Conservation (phyloP, 805 yeast species). For the Kregervanrija delftensis region DNA sequence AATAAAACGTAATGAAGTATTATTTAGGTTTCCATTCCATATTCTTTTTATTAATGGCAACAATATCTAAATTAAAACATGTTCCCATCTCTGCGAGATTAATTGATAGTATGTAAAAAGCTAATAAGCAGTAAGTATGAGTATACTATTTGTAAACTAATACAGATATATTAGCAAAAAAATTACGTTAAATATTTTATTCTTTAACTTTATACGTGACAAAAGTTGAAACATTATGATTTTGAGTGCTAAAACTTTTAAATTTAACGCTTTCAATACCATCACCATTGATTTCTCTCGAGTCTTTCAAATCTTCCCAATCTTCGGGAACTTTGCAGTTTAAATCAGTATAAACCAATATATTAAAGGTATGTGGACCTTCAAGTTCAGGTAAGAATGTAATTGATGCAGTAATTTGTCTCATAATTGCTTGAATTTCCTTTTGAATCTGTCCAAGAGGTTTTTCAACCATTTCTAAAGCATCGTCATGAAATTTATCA, state of each 20-base stretch:
- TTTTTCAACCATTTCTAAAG: conserved; percentile 22
- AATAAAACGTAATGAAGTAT: too few species aligned
- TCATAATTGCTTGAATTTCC: conserved; percentile 78
- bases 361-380: conserved; percentile 67
- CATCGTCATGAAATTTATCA: conserved; percentile 6
- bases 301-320: conserved; percentile 68
- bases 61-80: too few species aligned
- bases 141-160: too few species aligned
- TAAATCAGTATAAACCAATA: conserved; percentile 74
- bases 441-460: conserved; percentile 45
- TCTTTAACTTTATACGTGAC: conserved; percentile 48
- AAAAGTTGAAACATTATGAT: conserved; percentile 64
- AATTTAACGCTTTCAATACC: conserved; percentile 63
- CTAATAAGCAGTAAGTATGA: too few species aligned
- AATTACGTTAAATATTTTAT: neutral
- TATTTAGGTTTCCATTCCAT: too few species aligned
- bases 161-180: too few species aligned
- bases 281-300: conserved; percentile 43
- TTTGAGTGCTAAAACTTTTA: conserved; percentile 57
- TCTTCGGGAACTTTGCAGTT: conserved; percentile 62
- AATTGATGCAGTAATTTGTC: conserved; percentile 85
- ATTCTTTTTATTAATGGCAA: too few species aligned
- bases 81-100: too few species aligned
- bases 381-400: conserved; percentile 76
- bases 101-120: too few species aligned